Percentiles rank a stretch among this genome's conserved stretches.
Conservation (phyloP, 2,329 filamentous ascomycete species). For the Cytospora mali region DNA sequence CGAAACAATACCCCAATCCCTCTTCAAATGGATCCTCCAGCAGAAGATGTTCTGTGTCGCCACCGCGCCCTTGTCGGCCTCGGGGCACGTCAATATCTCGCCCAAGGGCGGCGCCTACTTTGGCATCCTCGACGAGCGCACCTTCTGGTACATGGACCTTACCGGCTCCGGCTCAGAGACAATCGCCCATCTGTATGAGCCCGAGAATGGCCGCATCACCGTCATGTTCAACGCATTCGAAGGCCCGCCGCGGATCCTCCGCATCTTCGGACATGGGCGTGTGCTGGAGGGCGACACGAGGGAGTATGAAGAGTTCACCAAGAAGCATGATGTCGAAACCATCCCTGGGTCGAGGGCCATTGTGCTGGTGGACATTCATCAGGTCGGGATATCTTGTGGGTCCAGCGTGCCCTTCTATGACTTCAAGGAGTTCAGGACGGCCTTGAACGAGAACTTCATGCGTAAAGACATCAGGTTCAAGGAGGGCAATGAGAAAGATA, state of each 20-base stretch:
- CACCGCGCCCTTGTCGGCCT: constrained; percentile 67
- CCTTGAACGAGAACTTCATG: constrained; percentile 39
- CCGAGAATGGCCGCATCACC: constrained; percentile 68
- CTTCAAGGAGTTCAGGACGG: constrained; percentile 42
- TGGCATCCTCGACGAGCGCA: constrained; percentile 58
- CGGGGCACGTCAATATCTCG: constrained; percentile 72
- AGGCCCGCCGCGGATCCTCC: constrained; percentile 42
- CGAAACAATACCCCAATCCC: constrained; percentile 50
- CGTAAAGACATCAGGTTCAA: constrained; percentile 38
- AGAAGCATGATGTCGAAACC: constrained; percentile 35
- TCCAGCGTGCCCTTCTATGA: constrained; percentile 44
- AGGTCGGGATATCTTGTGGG: constrained; percentile 44
- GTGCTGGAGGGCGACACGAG: constrained; percentile 40
- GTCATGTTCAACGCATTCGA: constrained; percentile 66
- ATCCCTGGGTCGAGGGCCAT: constrained; percentile 40
- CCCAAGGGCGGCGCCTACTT: constrained; percentile 73
- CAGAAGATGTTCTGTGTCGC: constrained; percentile 78
- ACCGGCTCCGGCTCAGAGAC: constrained; percentile 78
- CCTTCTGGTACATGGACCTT: constrained; percentile 71
- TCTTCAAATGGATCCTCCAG: constrained; percentile 64
- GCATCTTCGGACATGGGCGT: constrained; percentile 42
- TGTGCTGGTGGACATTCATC: constrained; percentile 43
- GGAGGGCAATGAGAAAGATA: constrained; percentile 40
- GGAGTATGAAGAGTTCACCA: constrained; percentile 40
- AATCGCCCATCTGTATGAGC: constrained; percentile 72